Evolutionary conservation across 2,329 filamentous ascomycete species (phyloP), one percentile per base, ranked within the genome.

Genomic region (Myriosclerotinia scirpicola): DNA sequence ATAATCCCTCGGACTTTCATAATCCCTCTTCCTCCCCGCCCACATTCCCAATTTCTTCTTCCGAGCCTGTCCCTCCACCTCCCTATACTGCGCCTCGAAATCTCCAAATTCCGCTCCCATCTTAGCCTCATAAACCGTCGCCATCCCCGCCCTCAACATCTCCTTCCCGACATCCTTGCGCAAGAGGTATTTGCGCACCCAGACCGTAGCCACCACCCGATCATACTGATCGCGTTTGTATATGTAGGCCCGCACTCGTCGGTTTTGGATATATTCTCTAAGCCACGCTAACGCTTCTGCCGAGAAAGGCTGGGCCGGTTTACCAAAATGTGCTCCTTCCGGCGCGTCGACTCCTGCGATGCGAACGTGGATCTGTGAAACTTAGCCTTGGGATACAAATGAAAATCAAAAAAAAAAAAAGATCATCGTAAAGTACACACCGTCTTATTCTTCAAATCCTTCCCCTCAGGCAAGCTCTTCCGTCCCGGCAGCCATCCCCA

Each of bases 61-160:
- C 80, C 87, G 91, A 4, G 91, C 91, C 76, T 81, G 81, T 56
- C 81, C 83, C 79, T 93, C 88, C 7, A 87, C 87, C 68, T 81
- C 83, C 70, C 86, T 83, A 76, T 94, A 94, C 68, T 83, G 77
- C 58, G 81, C 79, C 73, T 88, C 85, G 66, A 85, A 81, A 5
- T 46, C 87, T 34, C 95, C 95, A 81, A 95, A 99, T 76, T 98
- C 95, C 26, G 87, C 90, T 3, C 94, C 95, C 6, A 83, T 85
- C 79, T 96, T 98, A 38, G 92, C 94, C 79, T 98, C 95, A 77
- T 98, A 99, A 3, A 95, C 90, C 2, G 92, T 97, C 52, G 94
- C 95, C 70, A 96, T 80, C 0, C 95, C 95, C 30, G 81, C 83
- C 79, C 87, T 91, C 69, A 99, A 79, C 93, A 99, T 96, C 77